Evolutionary conservation across 1,284 basidiomycete genomes (phyloP), one percentile per base, ranked within the genome.

Genomic region (Cutaneotrichosporon sp.): DNA sequence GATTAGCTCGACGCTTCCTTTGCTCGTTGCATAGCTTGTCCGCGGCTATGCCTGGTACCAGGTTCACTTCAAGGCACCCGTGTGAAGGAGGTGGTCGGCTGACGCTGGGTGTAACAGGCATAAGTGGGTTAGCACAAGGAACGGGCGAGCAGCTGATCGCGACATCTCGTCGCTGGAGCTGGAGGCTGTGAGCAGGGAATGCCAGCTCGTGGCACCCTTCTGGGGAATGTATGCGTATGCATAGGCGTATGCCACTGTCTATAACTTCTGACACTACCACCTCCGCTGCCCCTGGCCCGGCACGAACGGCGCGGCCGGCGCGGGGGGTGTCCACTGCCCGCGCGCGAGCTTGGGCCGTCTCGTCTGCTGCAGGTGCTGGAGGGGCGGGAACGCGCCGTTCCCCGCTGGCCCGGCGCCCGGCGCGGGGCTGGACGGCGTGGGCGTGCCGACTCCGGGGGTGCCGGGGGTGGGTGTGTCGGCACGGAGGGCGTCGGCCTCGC

Each of bases 221-320:
- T n/a, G n/a, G n/a, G n/a, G n/a, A n/a, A n/a, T 38, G 36, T 10
- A 16, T 45, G 46, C 46, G 16, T 29, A n/a, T 14, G 16, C 38
- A 2, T 42, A 31, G 25, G 13, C 24, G 25, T 45, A 47, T 24
- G 25, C n/a, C 16, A 38, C 22, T 18, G 31, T 50, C 25, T 50
- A 29, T 29, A 29, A n/a, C n/a, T n/a, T n/a, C n/a, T n/a, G n/a
- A n/a, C n/a, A 16, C 10, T 53, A 57, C 59, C 58, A 64, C 50
- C 62, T 22, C 52, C 58, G 54, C 49, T 49, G 42, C 5, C 54
- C n/a, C n/a, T n/a, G n/a, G n/a, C n/a, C 62, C 13, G 62, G 62
- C 18, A 57, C 58, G 24, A 64, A 64, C 22, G 63, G 43, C 18
- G n/a, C n/a, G n/a, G n/a, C n/a, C n/a, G n/a, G n/a, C n/a, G 53